Conservation (phyloP, 139 green algal genomes). For the Volvox reticuliferus region DNA sequence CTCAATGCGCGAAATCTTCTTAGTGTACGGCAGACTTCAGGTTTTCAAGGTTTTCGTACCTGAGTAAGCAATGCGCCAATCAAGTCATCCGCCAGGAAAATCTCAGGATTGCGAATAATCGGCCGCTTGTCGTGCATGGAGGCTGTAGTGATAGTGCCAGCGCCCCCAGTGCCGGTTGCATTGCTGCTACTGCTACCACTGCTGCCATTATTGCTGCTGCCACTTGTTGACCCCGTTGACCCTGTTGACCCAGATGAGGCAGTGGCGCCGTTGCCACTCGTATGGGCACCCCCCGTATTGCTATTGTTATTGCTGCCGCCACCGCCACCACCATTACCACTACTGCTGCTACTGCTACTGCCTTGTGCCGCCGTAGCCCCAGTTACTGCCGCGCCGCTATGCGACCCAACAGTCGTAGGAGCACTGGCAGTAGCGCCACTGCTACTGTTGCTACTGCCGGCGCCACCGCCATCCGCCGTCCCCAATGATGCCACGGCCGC, state of each 20-base stretch:
- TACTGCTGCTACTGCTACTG: background rate
- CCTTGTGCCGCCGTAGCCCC: background rate
- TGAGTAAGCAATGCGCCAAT: slow-evolving; percentile 60
- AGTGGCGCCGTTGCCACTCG: background rate
- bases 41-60: slow-evolving; percentile 6
- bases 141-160: background rate
- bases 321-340: background rate
- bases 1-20: no score
- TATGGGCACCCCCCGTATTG: background rate
- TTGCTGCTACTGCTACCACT: background rate
- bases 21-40: no score
- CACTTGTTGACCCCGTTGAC: background rate
- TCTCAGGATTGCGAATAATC: slow-evolving; percentile 52
- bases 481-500: background rate
- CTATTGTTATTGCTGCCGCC: background rate
- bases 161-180: background rate
- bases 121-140: slow-evolving; percentile 13
- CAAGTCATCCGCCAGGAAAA: slow-evolving; percentile 62
- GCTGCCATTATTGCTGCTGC: background rate
- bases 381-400: background rate
- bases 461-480: background rate
- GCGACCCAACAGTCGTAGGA: background rate
- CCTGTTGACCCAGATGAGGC: background rate
- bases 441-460: background rate
- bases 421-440: background rate